Evolutionary conservation across 164 flowering plant genomes (phyloP).

Genomic region (Magnolia changhungtana): DNA sequence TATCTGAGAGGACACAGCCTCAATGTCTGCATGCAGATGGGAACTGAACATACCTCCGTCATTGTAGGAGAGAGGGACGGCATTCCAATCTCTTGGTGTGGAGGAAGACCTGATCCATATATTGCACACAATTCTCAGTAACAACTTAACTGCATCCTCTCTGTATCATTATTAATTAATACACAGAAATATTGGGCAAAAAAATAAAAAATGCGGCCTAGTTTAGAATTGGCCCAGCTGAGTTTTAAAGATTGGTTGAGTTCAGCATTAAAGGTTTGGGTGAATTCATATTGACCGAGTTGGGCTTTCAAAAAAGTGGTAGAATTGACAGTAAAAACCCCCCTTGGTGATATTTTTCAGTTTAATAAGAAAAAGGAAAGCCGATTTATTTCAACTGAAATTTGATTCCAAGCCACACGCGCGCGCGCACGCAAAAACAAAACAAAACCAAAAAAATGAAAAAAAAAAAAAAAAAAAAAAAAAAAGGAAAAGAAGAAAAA

Average conservation of each 20-base stretch:
- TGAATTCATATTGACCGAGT: background rate
- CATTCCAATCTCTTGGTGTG: constrained; percentile 98
- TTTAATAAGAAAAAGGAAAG: too few relatives aligned
- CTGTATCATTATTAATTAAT: background rate
- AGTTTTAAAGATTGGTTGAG: background rate
- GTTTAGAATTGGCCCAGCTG: background rate
- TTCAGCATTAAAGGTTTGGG: background rate
- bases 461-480: too few relatives aligned
- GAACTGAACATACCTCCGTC: constrained; percentile 59
- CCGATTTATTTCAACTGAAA: too few relatives aligned
- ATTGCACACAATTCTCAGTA: constrained; percentile 1
- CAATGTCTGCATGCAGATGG: background rate
- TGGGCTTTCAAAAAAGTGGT: background rate
- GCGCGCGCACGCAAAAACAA: too few relatives aligned
- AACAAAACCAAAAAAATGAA: too few relatives aligned
- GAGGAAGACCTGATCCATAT: constrained; percentile 69
- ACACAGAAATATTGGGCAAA: background rate
- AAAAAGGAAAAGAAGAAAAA: too few relatives aligned
- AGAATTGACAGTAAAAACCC: too few relatives aligned
- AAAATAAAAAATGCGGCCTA: background rate
- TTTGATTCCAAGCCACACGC: too few relatives aligned
- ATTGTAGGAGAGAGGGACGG: constrained; percentile 99
- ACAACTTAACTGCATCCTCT: background rate
- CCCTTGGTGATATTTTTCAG: too few relatives aligned
- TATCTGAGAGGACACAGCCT: background rate